phyloP scores from a whole-genome alignment of 169 alveolate species.

The Besnoitia besnoiti region DNA sequence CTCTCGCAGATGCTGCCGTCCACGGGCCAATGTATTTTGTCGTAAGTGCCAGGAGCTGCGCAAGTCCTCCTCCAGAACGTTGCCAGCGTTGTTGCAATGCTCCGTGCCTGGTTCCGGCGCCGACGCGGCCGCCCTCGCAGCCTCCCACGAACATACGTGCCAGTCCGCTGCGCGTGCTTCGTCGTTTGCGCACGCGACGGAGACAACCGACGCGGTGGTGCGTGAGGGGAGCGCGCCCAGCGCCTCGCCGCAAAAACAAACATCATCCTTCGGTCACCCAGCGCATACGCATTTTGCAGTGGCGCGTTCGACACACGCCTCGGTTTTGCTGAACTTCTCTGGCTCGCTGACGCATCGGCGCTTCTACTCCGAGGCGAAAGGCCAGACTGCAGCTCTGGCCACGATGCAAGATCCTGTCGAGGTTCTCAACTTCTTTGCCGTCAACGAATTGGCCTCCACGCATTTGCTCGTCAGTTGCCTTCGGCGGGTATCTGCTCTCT shows the following conservation, averaged over 20 bases:
- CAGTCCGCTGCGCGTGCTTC: background rate
- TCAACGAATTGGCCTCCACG: background rate
- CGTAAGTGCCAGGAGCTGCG: background rate
- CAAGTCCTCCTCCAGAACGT: background rate
- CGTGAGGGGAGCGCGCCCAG: too few species aligned
- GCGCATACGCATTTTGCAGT: too few species aligned
- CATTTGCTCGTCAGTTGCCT: constrained; percentile 11
- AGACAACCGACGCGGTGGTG: too few species aligned
- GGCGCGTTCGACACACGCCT: too few species aligned
- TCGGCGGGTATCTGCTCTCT: background rate
- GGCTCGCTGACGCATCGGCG: background rate
- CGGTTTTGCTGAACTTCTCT: too few species aligned
- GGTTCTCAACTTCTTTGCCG: background rate
- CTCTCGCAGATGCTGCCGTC: background rate
- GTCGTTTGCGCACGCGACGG: too few species aligned
- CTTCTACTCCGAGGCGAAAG: background rate
- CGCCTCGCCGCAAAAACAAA: too few species aligned
- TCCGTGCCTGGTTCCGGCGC: background rate
- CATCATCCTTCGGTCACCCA: too few species aligned
- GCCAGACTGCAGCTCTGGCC: background rate
- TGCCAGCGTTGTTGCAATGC: background rate
- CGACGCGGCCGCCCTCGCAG: background rate
- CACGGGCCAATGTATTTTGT: too few species aligned
- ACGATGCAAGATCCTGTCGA: constrained; percentile 29
- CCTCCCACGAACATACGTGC: background rate